These are phyloP conservation scores for Hawksworthiomyces lignivorus DNA, from an alignment of 2,329 filamentous ascomycete genomes.

Conservation along the genomic window DNA sequence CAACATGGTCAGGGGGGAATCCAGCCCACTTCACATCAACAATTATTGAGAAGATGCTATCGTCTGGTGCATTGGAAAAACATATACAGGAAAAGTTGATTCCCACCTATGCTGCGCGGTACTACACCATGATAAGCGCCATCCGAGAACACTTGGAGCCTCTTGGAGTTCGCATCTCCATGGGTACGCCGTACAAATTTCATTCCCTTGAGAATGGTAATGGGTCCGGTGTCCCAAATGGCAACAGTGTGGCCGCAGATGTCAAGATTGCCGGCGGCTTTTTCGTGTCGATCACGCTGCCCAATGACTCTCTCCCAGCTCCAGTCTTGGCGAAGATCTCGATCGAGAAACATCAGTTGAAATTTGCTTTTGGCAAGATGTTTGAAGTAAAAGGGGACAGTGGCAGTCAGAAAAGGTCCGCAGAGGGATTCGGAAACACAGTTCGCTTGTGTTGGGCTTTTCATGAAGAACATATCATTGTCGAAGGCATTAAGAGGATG, in stretches of 20 bases:
- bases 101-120: constrained; percentile 1
- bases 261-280: constrained; percentile 47
- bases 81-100: constrained; percentile 43
- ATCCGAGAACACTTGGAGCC: constrained; percentile 5
- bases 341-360: constrained; percentile 45
- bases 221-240: not conserved
- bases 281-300: constrained; percentile 57
- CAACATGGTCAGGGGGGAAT: constrained; percentile 22
- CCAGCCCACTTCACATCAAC: constrained; percentile 22
- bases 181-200: constrained; percentile 5
- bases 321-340: constrained; percentile 30
- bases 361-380: constrained; percentile 46
- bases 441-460: constrained; percentile 50
- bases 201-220: no score
- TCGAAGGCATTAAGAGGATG: constrained; percentile 48
- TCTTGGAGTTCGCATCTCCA: constrained; percentile 4
- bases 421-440: constrained; percentile 36
- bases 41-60: constrained; percentile 40
- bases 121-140: constrained; percentile 10
- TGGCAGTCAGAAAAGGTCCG: constrained; percentile 22
- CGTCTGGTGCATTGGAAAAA: constrained; percentile 40
- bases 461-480: constrained; percentile 46
- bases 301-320: constrained; percentile 22
- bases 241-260: not conserved
- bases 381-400: constrained; percentile 39